These are phyloP conservation scores for Suhomyces vadensis DNA, from an alignment of 805 yeast species.

Conservation along the genomic window DNA sequence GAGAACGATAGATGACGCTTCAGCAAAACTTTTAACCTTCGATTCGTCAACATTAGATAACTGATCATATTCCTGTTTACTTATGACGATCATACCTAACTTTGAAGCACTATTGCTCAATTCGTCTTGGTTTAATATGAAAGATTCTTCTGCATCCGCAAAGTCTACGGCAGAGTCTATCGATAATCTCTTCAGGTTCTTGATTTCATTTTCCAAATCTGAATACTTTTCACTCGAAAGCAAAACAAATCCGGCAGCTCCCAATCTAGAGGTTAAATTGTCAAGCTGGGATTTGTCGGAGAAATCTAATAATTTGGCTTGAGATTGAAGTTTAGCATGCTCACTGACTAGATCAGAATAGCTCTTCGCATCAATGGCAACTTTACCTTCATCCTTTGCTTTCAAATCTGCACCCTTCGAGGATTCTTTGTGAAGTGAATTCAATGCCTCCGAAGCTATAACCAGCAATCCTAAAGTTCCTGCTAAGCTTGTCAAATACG, in stretches of 20 bases:
- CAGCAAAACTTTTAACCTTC: conserved; percentile 23
- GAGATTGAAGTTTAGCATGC: background rate
- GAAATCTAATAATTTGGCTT: background rate
- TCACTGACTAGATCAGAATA: conserved; percentile 11
- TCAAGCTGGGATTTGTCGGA: background rate
- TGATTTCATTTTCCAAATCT: conserved; percentile 6
- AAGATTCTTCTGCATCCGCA: conserved; percentile 33
- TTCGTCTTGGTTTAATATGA: conserved; percentile 29
- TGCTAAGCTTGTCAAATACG: conserved; percentile 11
- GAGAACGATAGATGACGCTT: conserved; percentile 19
- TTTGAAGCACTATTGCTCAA: conserved; percentile 25
- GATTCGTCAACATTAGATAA: conserved; percentile 17
- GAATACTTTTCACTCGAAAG: conserved; percentile 9
- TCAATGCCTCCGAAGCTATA: conserved; percentile 12
- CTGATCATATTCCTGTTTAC: conserved; percentile 20
- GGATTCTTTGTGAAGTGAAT: conserved; percentile 14
- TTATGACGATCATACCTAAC: conserved; percentile 26
- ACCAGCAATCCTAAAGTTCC: conserved; percentile 12
- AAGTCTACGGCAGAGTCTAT: conserved; percentile 10
- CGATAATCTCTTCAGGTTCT: background rate
- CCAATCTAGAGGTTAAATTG: conserved; percentile 7
- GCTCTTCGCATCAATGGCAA: conserved; percentile 15
- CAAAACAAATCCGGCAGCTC: conserved; percentile 8
- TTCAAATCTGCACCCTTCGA: conserved; percentile 15
- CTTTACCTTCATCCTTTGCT: conserved; percentile 20